Evolutionary conservation across 2,329 filamentous ascomycete species (phyloP), one percentile per base, ranked within the genome.

Genomic region (Beauveria medogensis): DNA sequence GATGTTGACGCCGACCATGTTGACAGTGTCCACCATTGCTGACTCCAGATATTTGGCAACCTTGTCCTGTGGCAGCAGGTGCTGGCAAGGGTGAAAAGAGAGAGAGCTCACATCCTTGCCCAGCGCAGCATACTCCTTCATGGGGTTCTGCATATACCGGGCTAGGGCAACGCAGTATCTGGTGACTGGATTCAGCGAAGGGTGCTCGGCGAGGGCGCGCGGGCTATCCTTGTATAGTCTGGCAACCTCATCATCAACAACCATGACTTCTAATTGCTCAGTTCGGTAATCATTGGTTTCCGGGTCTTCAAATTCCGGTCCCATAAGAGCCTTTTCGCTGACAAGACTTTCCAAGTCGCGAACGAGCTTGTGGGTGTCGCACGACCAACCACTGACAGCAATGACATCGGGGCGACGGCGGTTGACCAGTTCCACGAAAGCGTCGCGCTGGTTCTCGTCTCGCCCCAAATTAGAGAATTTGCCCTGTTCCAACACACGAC

Each of bases 11-110:
- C 94, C 94, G 51, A 92, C 92, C 48, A 99, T 85, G 72, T 99
- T 99, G 67, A 99, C 94, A 82, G 96, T 96, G 71, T 99, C 94
- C 12, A 99, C 93, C 85, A 99, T 90, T 50, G 93, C 91, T n/a
- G 90, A 95, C 69, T 99, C 94, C 18, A 99, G 82, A 63, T 91
- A 86, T 71, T 90, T 92, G 64, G 88, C 78, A 44, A 99, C 81
- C 76, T 96, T 92, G 43, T 97, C 93, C 63, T 92, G 85, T 0
- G 92, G 89, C 16, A 99, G 81, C 34, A 97, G 83, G 63, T 92
- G 89, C 72, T 99, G 94, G 68, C 92, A 92, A 3, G 90, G 85
- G 67, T 97, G 92, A 74, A 97, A 97, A 22, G 87, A 84, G 63
- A 99, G 82, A 1, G 93, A 96, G 14, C 88, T 79, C 63, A 97